Percentiles rank a stretch among this genome's conserved stretches.
Evolutionary conservation across 1,284 basidiomycete genomes (phyloP).

Genomic region (Ceratobasidium papillatum): DNA sequence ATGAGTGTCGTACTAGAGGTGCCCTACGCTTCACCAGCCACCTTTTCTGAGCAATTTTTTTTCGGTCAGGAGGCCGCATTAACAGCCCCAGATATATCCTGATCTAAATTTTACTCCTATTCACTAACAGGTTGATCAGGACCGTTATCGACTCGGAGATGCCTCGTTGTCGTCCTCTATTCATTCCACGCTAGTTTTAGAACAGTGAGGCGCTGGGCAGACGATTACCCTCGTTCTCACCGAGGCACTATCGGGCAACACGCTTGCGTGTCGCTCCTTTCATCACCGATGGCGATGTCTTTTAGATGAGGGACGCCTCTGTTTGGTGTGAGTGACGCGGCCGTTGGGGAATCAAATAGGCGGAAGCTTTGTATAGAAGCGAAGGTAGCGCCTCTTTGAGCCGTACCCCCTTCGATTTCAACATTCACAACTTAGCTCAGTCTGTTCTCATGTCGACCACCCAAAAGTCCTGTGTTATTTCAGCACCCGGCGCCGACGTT

Average conservation of each 20-base stretch:
- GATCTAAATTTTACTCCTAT: too few relatives aligned
- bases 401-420: neutral
- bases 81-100: neutral
- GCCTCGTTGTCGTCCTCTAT: neutral
- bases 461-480: slow-evolving; percentile 1
- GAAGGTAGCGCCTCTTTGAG: neutral
- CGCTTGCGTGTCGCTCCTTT: neutral
- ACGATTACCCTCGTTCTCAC: neutral
- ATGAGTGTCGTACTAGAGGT: neutral
- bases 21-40: neutral
- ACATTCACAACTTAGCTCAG: neutral
- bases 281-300: neutral
- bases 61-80: neutral
- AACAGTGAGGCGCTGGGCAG: neutral
- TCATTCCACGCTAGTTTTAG: neutral
- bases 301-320: neutral
- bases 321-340: neutral
- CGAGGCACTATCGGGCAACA: neutral
- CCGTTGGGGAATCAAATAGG: neutral
- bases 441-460: neutral
- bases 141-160: neutral
- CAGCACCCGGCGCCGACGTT: neutral
- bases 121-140: neutral
- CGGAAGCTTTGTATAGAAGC: neutral
- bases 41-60: neutral